Evolutionary conservation across 345 rosid genomes (phyloP), one percentile per base, ranked within the genome.

Genomic region (Boechera stricta): DNA sequence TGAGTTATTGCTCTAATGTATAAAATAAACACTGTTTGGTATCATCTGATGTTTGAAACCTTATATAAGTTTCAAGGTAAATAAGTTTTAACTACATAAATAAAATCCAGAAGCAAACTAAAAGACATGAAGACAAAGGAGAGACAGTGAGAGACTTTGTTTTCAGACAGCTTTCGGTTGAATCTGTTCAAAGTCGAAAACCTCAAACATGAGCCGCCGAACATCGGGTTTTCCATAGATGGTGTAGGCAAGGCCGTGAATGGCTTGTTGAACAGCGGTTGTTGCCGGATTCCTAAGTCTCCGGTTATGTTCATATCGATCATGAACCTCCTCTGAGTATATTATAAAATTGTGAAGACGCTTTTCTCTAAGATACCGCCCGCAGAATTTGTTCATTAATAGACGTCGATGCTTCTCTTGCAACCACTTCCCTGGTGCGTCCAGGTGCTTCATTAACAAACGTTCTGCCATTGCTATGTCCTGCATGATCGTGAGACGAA

Each of bases 341-440:
- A 84, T 33, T 21, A 92, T 79, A 57, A 53, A 79, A 31, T 81
- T 85, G 65, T 95, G 99, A 64, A 90, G 94, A 76, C 84, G 75
- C 72, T 90, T 92, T 58, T 85, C 97, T 74, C 99, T 85, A 67
- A 92, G 79, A 77, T 89, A 95, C 61, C 85, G 83, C 9, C 98
- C 98, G 5, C 99, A 95, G 80, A 86, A 90, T 77, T 92, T 95
- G 98, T 95, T 95, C 99, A 92, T 88, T 13, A 95, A 83, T 56
- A 85, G 38, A 7, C 96, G 90, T 0, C 99, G 85, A 72, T 92
- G 98, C 80, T 80, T 92, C 90, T 90, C 95, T 75, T 90, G 94
- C 1, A 95, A 83, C 97, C 95, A 92, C 71, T 76, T 87, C 24
- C 98, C 98, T 0, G 98, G 99, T 6, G 99, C 99, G 74, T 95